These are phyloP conservation scores for Casuarina glauca DNA, from an alignment of 306 rosid species.

Conservation along the genomic window DNA sequence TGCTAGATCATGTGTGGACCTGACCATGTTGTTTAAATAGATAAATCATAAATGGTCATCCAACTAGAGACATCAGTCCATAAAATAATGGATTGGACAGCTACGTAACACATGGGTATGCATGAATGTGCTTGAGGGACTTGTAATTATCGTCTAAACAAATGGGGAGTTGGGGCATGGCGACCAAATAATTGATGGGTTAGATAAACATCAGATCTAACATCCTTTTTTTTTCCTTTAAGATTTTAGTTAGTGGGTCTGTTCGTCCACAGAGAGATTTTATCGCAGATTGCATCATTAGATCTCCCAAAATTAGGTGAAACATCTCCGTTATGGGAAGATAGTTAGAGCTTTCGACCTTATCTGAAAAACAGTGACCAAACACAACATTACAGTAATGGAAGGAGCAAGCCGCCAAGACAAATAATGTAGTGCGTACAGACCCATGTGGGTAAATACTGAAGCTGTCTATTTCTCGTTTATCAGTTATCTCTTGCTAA, in stretches of 20 bases:
- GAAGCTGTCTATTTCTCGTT: slow-evolving; percentile 24
- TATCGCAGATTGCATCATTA: slow-evolving; percentile 28
- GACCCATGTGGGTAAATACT: slow-evolving; percentile 47
- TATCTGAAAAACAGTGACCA: slow-evolving; percentile 5
- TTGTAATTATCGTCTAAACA: slow-evolving; percentile 15
- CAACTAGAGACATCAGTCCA: neutral
- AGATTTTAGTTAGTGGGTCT: slow-evolving; percentile 16
- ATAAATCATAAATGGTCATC: slow-evolving; percentile 25
- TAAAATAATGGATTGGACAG: slow-evolving; percentile 19
- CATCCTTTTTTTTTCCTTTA: slow-evolving; percentile 6
- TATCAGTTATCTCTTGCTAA: neutral
- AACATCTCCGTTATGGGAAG: neutral
- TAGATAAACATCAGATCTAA: slow-evolving; percentile 41
- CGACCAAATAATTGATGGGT: slow-evolving; percentile 34
- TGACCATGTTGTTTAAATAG: slow-evolving; percentile 32
- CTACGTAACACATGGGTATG: slow-evolving; percentile 37
- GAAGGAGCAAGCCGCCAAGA: slow-evolving; percentile 41
- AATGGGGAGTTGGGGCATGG: slow-evolving; percentile 10
- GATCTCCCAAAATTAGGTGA: neutral
- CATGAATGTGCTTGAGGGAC: slow-evolving; percentile 25
- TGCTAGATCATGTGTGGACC: neutral
- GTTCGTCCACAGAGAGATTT: slow-evolving; percentile 34
- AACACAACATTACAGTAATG: slow-evolving; percentile 25
- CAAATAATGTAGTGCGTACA: slow-evolving; percentile 19
- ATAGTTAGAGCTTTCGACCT: slow-evolving; percentile 9